Evolutionary conservation across 2,329 filamentous ascomycete species (phyloP), one percentile per base, ranked within the genome.

Genomic region (Didymella sp.): DNA sequence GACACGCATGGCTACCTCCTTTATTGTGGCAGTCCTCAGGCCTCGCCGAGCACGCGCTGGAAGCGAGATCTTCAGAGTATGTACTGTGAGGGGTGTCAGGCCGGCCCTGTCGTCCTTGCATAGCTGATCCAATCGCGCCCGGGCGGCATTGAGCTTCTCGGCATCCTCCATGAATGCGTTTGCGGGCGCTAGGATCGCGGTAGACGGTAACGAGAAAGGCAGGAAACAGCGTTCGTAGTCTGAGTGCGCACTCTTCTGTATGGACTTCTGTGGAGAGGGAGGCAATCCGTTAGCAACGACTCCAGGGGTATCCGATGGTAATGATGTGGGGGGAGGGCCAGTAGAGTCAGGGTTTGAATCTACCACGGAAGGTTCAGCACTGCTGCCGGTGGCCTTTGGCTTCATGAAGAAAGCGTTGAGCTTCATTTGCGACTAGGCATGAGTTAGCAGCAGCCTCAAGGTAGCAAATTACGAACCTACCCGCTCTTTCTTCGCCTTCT

Each of bases 191-290:
- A 97, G 66, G n/a, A 78, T 84, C 1, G 91, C 89, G 68, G 91
- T 84, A 2, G 87, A 82, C 56, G 91, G 89, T 42, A 95, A 71
- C 60, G 89, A 93, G 74, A 97, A 98, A 0, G 90, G 87, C 28
- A 92, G 84, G 69, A 98, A 98, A 31, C 83, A 80, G 63, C 86
- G 87, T 17, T 89, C 63, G 57, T 80, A 78, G 58, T 81, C 79
- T 6, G 74, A 76, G 22, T 75, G 65, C 9, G 64, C 64, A 51
- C 73, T 76, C 45, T 69, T 68, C 15, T 60, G 62, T 19, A 70
- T 61, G 2, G 51, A 48, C 47, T 73, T 76, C 73, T 75, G 72
- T 57, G 69, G 73, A 24, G 72, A 76, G 60, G 61, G 73, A 67
- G 67, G 62, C 4, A 51, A 41, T 9, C 61, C 55, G 61, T 74